Conservation (phyloP, 2,329 filamentous ascomycete genomes). For the Colletotrichum scovillei region DNA sequence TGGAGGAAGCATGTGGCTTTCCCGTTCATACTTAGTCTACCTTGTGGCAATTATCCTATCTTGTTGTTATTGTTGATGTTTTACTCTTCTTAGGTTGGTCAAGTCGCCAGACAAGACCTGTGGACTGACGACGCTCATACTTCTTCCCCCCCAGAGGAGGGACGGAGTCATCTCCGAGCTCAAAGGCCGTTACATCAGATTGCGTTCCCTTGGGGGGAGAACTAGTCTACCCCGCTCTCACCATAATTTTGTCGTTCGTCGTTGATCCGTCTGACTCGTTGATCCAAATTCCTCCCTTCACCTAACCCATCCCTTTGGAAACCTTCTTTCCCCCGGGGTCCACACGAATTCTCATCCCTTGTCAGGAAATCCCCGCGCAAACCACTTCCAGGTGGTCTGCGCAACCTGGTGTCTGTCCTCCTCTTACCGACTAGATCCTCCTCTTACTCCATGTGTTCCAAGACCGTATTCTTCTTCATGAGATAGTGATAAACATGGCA, state of each 20-base stretch:
- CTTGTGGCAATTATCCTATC: background rate
- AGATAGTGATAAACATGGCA: background rate
- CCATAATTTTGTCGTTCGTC: background rate
- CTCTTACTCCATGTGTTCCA: background rate
- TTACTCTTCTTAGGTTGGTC: background rate
- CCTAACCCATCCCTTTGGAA: background rate
- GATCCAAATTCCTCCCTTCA: background rate
- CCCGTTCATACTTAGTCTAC: background rate
- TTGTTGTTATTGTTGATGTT: background rate
- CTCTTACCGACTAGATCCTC: background rate
- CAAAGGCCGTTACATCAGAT: background rate
- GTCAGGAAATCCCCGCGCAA: background rate
- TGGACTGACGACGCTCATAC: background rate
- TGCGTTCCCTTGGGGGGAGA: background rate
- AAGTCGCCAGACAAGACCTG: background rate
- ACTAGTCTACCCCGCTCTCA: background rate
- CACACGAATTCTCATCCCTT: background rate
- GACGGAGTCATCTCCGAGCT: background rate
- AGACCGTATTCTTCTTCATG: conserved; percentile 1
- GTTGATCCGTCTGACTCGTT: conserved; percentile 1
- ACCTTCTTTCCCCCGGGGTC: background rate
- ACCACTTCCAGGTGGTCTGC: background rate
- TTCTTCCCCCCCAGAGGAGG: background rate
- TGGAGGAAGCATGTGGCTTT: background rate
- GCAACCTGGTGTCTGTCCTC: background rate